A percentile compares a stretch with the other conserved stretches of the same genome.
These are phyloP conservation scores for Neotropicomus parvogracilis DNA, from an alignment of 1,284 basidiomycete genomes.

Conservation along the genomic window DNA sequence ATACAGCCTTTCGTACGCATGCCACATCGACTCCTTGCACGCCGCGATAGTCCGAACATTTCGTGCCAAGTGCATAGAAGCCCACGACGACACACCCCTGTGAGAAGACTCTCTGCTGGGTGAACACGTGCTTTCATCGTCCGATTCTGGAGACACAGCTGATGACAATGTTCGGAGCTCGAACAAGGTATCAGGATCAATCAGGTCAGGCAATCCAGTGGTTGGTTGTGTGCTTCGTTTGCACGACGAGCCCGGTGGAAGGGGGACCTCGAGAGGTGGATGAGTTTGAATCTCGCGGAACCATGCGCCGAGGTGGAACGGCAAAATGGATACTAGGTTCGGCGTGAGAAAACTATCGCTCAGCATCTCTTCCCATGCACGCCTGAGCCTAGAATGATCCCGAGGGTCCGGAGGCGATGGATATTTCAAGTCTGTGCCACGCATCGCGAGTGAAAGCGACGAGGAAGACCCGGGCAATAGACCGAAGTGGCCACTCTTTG, in stretches of 20 bases:
- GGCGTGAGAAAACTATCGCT: slow-evolving; percentile 53
- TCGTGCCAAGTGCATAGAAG: slow-evolving; percentile 60
- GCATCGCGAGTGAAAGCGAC: slow-evolving; percentile 20
- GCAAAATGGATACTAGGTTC: slow-evolving; percentile 55
- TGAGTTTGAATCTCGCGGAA: slow-evolving; percentile 54
- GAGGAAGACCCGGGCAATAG: slow-evolving; percentile 17
- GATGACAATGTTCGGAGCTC: slow-evolving; percentile 30
- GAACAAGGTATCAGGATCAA: slow-evolving; percentile 32
- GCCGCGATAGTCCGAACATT: slow-evolving; percentile 50
- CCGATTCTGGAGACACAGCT: slow-evolving; percentile 10
- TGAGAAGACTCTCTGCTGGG: slow-evolving; percentile 22
- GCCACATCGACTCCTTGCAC: slow-evolving; percentile 69
- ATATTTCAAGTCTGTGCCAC: slow-evolving; percentile 10
- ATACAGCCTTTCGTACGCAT: slow-evolving; percentile 54
- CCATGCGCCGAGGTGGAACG: slow-evolving; percentile 61
- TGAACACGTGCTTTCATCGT: slow-evolving; percentile 16
- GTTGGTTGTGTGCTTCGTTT: slow-evolving; percentile 15
- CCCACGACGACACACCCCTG: slow-evolving; percentile 40
- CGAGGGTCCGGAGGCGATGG: slow-evolving; percentile 41
- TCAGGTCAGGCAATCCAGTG: slow-evolving; percentile 13
- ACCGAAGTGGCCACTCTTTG: slow-evolving; percentile 16
- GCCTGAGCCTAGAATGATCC: slow-evolving; percentile 59
- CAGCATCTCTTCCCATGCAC: slow-evolving; percentile 69
- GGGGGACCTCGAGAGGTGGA: slow-evolving; percentile 48
- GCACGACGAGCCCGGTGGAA: slow-evolving; percentile 48